Conservation (phyloP, 2,329 filamentous ascomycete species). For the Penicillium expansum region DNA sequence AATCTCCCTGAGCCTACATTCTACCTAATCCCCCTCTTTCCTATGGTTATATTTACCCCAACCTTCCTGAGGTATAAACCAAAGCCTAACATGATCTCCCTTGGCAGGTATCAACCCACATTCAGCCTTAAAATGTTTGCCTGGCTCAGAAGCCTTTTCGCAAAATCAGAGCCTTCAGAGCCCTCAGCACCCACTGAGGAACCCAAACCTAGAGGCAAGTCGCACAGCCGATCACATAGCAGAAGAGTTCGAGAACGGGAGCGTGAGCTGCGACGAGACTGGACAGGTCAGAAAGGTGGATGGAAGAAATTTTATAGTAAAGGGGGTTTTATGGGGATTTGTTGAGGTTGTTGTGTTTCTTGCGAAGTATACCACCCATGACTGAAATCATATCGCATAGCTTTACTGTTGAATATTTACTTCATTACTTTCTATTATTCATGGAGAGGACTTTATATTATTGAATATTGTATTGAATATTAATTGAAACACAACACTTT, state of each 20-base stretch:
- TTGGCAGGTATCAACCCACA: not conserved
- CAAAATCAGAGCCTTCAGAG: not conserved
- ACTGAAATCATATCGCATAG: not conserved
- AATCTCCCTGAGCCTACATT: not conserved
- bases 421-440: too few species aligned
- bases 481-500: not conserved
- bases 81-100: not conserved
- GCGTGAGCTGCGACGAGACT: not conserved
- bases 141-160: not conserved
- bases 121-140: not conserved
- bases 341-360: not conserved
- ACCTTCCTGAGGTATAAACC: not conserved
- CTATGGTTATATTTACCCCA: not conserved
- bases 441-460: not conserved
- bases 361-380: too few species aligned
- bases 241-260: conserved; percentile 2
- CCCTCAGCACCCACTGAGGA: not conserved
- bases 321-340: not conserved
- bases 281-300: conserved; percentile 4
- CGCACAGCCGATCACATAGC: conserved; percentile 1
- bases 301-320: not conserved
- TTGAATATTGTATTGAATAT: not conserved
- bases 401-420: not conserved
- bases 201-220: not conserved
- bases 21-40: not conserved